Base-by-base conservation (phyloP, 257 asterid genomes). In the Solanum chilense region DNA sequence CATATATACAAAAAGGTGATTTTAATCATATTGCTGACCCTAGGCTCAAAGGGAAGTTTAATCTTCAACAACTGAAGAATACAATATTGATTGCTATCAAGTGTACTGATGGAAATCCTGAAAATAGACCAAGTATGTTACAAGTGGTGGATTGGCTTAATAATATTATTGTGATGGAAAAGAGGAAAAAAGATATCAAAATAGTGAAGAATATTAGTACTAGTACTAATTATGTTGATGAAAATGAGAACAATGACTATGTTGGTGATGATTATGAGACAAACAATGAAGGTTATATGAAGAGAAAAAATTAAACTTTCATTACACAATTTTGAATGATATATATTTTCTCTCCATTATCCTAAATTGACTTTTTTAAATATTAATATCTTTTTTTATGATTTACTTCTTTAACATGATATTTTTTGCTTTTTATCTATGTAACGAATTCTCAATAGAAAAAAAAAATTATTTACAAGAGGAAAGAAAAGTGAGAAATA, bases 21-120 rank as follows among this genome's bases (percentile, higher is more conserved):
- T 94, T 93, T 70, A 93, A 94, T 75, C 94, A 87, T 58, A 91
- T 95, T 41, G 98, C 92, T 0, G 98, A 95, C 84, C 95, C 98
- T 2, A 93, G 92, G 70, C 87, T 95, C 81, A 93, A 91, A 84
- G 98, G 95, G 1, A 85, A 68, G 7, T 94, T 92, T 12, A 92
- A 93, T 71, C 82, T n/a, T 4, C 80, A 76, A 0, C 91, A 92
- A 60, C 66, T 94, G 60, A 92, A 89, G 69, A 90, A 86, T 9
- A 88, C 91, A 12, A 85, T 94, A 4, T 44, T 88, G 87, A 87
- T 94, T 23, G 94, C 96, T 4, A 85, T 94, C 90, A 90, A 87
- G 39, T 95, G 98, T 66, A 93, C 95, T 2, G 92, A 94, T 29
- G 71, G 77, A 1, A 87, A 89, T 31, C 93, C 96, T 5, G 95